Base-by-base conservation (phyloP, 169 alveolate genomes). In the Plasmodium berghei region DNA sequence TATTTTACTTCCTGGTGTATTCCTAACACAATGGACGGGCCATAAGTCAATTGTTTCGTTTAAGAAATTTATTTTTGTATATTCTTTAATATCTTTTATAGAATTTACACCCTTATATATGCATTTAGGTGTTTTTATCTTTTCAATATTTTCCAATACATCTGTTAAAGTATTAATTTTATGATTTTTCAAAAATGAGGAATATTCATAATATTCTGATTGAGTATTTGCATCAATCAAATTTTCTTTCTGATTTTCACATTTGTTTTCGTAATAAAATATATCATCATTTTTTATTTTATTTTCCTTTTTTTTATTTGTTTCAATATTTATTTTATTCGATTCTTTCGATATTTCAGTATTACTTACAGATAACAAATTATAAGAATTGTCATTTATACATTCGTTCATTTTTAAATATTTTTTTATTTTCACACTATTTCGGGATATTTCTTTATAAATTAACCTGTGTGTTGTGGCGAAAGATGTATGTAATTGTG, bases 1-100 rank as follows among this genome's bases (percentile, higher is more conserved):
- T n/a, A 83, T 56, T 45, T 70, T 83, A 59, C 85, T 42, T 26
- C 90, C 90, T 9, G 40, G 40, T 22, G 90, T 83, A 34, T 83
- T 62, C 52, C 67, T 56, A 16, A 83, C 73, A 40, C 90, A 83
- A 62, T 83, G 90, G 18, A 83, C 54, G 22, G 90, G 90, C 90
- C 90, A 83, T 22, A 83, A 59, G 42, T 83, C 90, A 20, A 83
- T 83, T 12, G 56, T 40, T 58, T 69, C 66, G 49, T 83, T 83
- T 42, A 83, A 69, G 18, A 83, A 83, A 28, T 67, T 20, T 14
- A 83, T 40, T 49, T 69, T 83, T 28, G 48, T 40, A 56, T 67
- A 83, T 49, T 83, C 90, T 40, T 22, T 83, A 34, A 83, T 83
- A 26, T 83, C 90, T 40, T 59, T 66, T 56, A 55, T 16, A 3